phyloP scores from a whole-genome alignment of 2,329 filamentous ascomycete species.

The Zasmidium cellare region DNA sequence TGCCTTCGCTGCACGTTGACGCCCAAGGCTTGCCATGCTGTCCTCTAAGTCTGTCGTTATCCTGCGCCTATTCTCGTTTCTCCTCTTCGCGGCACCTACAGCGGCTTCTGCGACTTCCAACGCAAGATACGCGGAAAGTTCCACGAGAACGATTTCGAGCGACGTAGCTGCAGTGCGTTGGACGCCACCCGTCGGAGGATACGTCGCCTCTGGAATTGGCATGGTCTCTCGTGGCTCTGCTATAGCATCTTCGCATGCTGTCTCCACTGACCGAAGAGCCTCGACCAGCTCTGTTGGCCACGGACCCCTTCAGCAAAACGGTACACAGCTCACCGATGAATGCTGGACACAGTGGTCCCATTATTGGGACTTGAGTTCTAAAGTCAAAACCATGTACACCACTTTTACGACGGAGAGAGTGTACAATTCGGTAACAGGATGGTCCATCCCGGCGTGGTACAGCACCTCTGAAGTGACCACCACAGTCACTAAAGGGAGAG shows the following conservation, averaged over 20 bases:
- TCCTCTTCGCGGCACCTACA: too few relatives aligned
- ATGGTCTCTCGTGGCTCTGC: background rate
- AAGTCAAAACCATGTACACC: background rate
- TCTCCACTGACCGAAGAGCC: background rate
- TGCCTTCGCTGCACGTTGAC: background rate
- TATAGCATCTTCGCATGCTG: background rate
- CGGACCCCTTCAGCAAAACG: background rate
- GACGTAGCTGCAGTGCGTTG: too few relatives aligned
- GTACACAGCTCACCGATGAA: background rate
- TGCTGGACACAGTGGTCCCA: slow-evolving; percentile 2
- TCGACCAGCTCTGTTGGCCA: background rate
- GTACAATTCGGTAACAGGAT: too few relatives aligned
- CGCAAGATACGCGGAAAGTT: too few relatives aligned
- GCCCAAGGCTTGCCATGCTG: too few relatives aligned
- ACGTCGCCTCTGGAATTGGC: slow-evolving; percentile 1
- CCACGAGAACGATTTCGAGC: too few relatives aligned
- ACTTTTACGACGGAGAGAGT: slow-evolving; percentile 1
- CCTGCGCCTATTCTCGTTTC: too few relatives aligned
- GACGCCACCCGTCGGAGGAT: background rate
- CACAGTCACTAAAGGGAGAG: background rate
- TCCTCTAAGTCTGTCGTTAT: too few relatives aligned
- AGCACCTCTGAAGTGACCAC: background rate
- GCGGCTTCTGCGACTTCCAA: too few relatives aligned
- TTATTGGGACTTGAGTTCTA: slow-evolving; percentile 4
- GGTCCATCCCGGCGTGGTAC: too few relatives aligned